phyloP scores from a whole-genome alignment of 306 rosid genomes.

The Lathyrus sativus region DNA sequence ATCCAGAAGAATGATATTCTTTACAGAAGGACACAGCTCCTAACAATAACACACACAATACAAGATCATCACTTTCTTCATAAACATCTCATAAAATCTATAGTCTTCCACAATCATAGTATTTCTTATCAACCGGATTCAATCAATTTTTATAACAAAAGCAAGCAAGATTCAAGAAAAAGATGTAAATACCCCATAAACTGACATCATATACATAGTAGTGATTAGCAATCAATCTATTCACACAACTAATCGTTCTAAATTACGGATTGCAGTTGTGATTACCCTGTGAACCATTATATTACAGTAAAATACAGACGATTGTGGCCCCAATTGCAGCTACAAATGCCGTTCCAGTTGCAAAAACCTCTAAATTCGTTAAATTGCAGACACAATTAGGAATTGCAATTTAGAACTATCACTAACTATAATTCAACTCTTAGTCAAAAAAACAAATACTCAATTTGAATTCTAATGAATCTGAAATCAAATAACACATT shows the following conservation, averaged over 20 bases:
- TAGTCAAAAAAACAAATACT: background rate
- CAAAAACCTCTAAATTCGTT: background rate
- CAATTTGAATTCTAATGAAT: background rate
- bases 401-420: background rate
- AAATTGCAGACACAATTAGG: background rate
- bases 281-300: background rate
- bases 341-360: background rate
- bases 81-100: conserved; percentile 1
- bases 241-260: background rate
- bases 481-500: conserved; percentile 17
- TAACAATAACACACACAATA: conserved; percentile 42
- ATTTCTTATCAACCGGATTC: background rate
- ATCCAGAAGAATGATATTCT: conserved; percentile 83
- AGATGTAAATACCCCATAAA: background rate
- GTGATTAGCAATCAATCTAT: conserved; percentile 20
- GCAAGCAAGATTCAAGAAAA: conserved; percentile 3
- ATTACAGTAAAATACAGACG: background rate
- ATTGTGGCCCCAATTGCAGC: background rate
- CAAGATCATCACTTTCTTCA: conserved; percentile 29
- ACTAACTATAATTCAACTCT: background rate
- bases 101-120: conserved; percentile 12
- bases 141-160: background rate
- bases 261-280: background rate
- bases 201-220: conserved; percentile 1
- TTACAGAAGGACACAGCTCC: conserved; percentile 88